Percentiles rank a stretch among this genome's conserved stretches.
Evolutionary conservation across 1,284 basidiomycete species (phyloP).

Genomic region (Wolfiporia cocos): DNA sequence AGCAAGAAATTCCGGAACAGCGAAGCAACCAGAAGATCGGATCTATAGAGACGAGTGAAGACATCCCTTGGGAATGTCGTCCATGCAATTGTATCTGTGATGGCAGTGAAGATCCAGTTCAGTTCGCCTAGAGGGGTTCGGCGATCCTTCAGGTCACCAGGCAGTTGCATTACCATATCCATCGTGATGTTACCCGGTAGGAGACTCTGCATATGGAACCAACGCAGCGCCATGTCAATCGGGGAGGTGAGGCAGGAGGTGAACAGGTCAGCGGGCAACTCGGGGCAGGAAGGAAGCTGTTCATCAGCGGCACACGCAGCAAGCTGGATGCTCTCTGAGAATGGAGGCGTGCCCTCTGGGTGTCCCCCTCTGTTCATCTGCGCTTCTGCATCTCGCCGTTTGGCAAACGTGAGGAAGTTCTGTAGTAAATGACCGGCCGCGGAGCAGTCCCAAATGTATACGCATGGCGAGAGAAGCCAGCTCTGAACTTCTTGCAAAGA

Average conservation of each 20-base stretch:
- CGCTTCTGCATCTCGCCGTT: slow-evolving; percentile 80
- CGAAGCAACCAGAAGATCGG: slow-evolving; percentile 93
- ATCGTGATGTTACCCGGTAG: slow-evolving; percentile 72
- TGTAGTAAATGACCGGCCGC: slow-evolving; percentile 90
- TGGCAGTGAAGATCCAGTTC: slow-evolving; percentile 99
- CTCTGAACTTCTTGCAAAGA: slow-evolving; percentile 89
- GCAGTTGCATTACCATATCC: slow-evolving; percentile 94
- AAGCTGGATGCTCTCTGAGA: slow-evolving; percentile 90
- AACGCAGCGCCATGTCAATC: slow-evolving; percentile 95
- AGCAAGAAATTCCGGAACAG: slow-evolving; percentile 96
- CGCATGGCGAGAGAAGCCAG: slow-evolving; percentile 91
- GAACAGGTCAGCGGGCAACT: slow-evolving; percentile 95
- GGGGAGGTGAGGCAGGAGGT: slow-evolving; percentile 97
- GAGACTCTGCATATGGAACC: slow-evolving; percentile 90
- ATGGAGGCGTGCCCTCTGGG: slow-evolving; percentile 61
- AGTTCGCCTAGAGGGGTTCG: slow-evolving; percentile 95
- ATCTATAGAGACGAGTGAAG: slow-evolving; percentile 92
- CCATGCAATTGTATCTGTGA: slow-evolving; percentile 99
- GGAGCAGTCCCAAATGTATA: slow-evolving; percentile 99
- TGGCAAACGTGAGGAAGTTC: slow-evolving; percentile 88
- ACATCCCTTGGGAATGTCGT: slow-evolving; percentile 91
- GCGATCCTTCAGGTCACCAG: slow-evolving; percentile 94
- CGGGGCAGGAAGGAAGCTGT: slow-evolving; percentile 90
- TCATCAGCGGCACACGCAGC: slow-evolving; percentile 93
- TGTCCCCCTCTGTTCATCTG: slow-evolving; percentile 54